Evolutionary conservation across 1,139 yeast species (phyloP), one percentile per base, ranked within the genome.

Genomic region (Saccharomycopsis crataegensis): DNA sequence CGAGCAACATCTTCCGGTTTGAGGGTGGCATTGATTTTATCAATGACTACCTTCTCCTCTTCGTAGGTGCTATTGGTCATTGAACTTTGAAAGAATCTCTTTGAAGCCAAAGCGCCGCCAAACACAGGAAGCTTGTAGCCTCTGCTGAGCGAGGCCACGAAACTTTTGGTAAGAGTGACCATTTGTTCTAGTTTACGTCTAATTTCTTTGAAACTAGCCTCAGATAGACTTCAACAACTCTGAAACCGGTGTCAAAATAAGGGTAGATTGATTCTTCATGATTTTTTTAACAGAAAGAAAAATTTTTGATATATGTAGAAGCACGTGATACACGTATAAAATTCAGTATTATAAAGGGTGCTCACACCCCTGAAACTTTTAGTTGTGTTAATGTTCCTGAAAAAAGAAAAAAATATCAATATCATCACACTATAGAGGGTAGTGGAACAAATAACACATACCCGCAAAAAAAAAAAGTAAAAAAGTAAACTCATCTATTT

Each of bases 21-120:
- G 59, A 90, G 70, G 17, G 68, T 66, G 11, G 71, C 67, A 60
- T 74, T 72, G 62, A 90, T 76, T 60, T 77, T 77, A 67, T 84
- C 90, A 57, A 86, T 74, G 51, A 80, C 67, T 43, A 75, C 82
- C 66, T 83, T 82, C 64, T 86, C 94, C 61, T 85, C 90, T 60
- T 83, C 91, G 62, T 85, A 86, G 14, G 48, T 50, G 48, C 49
- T 52, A 31, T 42, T 51, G 40, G 33, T 14, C 14, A 34, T 28
- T 7, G 50, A 46, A 36, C 44, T 42, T 36, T 51, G 54, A 49
- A 51, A 48, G 41, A 43, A 51, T 38, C 54, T 43, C 16, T 40
- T 16, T 12, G n/a, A 8, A 9, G 9, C 43, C 43, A n/a, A 16
- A 36, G 14, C 2, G 28, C 28, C 4, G 5, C 22, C 14, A 8